Conservation (phyloP, 164 flowering plant species). For the Akebia trifoliata region DNA sequence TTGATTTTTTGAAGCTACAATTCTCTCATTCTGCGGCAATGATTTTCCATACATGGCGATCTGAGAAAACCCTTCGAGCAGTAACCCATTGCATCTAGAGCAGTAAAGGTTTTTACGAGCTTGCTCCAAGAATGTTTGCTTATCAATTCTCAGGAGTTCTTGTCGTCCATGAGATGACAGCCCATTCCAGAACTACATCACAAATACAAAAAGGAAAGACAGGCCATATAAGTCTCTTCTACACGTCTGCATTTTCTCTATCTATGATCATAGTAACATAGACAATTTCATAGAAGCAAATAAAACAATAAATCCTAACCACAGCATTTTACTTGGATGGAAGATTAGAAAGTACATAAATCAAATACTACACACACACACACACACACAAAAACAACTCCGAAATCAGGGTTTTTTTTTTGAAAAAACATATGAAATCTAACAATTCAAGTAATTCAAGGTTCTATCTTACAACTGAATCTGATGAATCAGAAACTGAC, state of each 20-base stretch:
- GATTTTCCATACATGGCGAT: constrained; percentile 91
- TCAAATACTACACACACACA: too few species aligned
- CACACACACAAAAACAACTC: too few species aligned
- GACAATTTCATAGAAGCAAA: neutral
- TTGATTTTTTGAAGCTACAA: constrained; percentile 28
- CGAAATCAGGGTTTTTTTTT: too few species aligned
- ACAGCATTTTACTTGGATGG: neutral
- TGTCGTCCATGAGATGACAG: constrained; percentile 68
- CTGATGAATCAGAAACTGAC: constrained; percentile 9
- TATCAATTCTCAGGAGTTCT: constrained; percentile 75
- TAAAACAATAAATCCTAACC: neutral
- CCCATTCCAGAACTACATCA: constrained; percentile 84
- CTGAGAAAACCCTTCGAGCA: constrained; percentile 89
- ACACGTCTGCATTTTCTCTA: neutral
- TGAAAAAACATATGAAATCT: too few species aligned
- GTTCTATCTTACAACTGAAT: constrained; percentile 8
- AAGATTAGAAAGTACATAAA: neutral
- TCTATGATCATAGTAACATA: neutral
- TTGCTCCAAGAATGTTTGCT: constrained; percentile 88
- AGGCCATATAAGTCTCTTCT: neutral
- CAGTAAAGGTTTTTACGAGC: constrained; percentile 96
- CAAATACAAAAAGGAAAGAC: neutral
- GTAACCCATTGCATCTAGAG: constrained; percentile 93
- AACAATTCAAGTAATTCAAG: too few species aligned
- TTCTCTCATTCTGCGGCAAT: constrained; percentile 55